Evolutionary conservation across 768 basidiomycete species (phyloP).

Genomic region (Lepiota brunneoincarnata): DNA sequence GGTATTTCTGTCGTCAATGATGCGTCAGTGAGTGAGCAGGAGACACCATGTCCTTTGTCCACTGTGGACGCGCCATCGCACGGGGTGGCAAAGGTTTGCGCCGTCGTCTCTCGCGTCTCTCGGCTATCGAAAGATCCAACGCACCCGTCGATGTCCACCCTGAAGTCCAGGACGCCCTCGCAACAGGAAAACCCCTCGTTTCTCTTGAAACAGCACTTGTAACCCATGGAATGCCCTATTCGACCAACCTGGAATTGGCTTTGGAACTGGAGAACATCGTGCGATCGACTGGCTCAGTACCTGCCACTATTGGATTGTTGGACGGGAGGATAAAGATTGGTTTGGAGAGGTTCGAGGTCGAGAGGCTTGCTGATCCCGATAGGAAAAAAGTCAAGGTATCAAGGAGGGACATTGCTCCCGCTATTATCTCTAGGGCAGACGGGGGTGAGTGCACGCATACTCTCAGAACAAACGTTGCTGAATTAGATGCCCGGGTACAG

Average conservation of each 20-base stretch:
- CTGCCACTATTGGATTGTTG: constrained; percentile 89
- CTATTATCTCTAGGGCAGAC: constrained; percentile 62
- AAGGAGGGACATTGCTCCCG: constrained; percentile 75
- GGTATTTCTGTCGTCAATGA: constrained; percentile 2
- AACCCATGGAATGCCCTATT: constrained; percentile 89
- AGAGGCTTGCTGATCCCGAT: constrained; percentile 56
- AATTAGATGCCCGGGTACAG: constrained; percentile 31
- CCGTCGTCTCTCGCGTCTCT: constrained; percentile 10
- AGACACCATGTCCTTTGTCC: constrained; percentile 1
- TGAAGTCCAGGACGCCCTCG: constrained; percentile 81
- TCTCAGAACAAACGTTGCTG: neutral
- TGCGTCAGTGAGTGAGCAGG: neutral
- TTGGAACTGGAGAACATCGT: constrained; percentile 71
- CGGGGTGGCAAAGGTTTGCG: neutral
- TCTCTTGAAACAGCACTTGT: constrained; percentile 92
- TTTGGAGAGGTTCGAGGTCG: constrained; percentile 60
- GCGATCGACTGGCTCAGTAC: constrained; percentile 70
- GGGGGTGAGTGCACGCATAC: constrained; percentile 53
- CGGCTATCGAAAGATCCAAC: constrained; percentile 15
- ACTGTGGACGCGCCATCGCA: constrained; percentile 1
- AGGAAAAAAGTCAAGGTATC: constrained; percentile 64
- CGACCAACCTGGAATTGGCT: constrained; percentile 71
- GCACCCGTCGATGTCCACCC: constrained; percentile 68
- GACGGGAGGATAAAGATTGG: constrained; percentile 87
- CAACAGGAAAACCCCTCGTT: constrained; percentile 65